Evolutionary conservation across 2,329 filamentous ascomycete genomes (phyloP).

Genomic region (Aspergillus japonicus): DNA sequence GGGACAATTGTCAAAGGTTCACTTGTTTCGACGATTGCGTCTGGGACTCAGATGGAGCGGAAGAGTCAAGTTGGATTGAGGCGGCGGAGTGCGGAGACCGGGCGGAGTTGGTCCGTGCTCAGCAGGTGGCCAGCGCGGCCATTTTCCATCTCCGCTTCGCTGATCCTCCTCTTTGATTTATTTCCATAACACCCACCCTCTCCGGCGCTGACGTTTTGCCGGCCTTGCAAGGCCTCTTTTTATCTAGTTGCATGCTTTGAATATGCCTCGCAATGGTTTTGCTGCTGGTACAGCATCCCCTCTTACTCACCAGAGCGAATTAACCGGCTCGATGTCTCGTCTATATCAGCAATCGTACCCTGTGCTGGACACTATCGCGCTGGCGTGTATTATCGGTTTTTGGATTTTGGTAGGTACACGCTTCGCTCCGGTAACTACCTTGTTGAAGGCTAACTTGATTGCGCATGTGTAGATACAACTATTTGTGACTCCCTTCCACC

Average conservation of each 20-base stretch:
- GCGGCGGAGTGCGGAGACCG: slow-evolving; percentile 16
- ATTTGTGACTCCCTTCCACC: slow-evolving; percentile 81
- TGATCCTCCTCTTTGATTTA: background rate
- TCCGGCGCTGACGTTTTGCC: background rate
- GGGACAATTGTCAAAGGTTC: background rate
- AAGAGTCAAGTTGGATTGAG: background rate
- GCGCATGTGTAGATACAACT: slow-evolving; percentile 56
- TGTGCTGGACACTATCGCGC: slow-evolving; percentile 80
- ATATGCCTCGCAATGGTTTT: slow-evolving; percentile 31
- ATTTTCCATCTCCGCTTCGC: background rate
- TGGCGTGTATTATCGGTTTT: slow-evolving; percentile 65
- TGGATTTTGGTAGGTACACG: slow-evolving; percentile 48
- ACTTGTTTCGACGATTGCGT: background rate
- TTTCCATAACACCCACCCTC: background rate
- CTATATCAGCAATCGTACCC: slow-evolving; percentile 73
- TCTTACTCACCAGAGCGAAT: slow-evolving; percentile 33
- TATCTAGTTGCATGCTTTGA: slow-evolving; percentile 1
- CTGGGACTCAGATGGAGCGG: background rate
- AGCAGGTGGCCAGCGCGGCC: background rate
- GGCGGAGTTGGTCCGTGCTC: slow-evolving; percentile 21
- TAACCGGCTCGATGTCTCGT: slow-evolving; percentile 49
- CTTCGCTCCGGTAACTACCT: background rate
- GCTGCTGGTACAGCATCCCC: slow-evolving; percentile 25
- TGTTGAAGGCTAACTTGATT: background rate
- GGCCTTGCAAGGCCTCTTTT: slow-evolving; percentile 12